Conservation (phyloP, 352 stramenopile species). For the Phytopythium helicoides region DNA sequence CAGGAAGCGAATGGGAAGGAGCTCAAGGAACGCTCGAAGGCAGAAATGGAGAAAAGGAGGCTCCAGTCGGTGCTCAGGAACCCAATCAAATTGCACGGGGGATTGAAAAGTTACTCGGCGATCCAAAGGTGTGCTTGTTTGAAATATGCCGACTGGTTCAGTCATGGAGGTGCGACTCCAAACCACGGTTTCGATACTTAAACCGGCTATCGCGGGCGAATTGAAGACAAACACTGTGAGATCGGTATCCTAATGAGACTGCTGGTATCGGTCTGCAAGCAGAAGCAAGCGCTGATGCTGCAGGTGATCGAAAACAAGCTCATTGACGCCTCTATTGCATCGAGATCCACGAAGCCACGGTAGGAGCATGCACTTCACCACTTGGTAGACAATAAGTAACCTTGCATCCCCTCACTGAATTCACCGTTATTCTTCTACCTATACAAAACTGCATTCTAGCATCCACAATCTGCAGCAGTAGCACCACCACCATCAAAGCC, state of each 20-base stretch:
- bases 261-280: background rate
- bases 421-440: too few relatives aligned
- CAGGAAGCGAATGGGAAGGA: background rate
- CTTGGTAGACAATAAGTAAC: too few relatives aligned
- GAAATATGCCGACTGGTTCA: too few relatives aligned
- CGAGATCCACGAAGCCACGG: too few relatives aligned
- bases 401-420: too few relatives aligned
- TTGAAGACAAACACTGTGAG: background rate
- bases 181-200: too few relatives aligned
- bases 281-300: constrained; percentile 1
- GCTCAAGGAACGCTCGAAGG: background rate
- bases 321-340: constrained; percentile 1
- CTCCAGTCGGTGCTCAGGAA: constrained; percentile 1
- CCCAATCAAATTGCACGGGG: background rate
- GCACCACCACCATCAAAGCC: too few relatives aligned
- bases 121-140: background rate
- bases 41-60: background rate
- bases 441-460: too few relatives aligned
- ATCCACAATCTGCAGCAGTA: too few relatives aligned
- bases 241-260: constrained; percentile 1
- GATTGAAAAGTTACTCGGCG: background rate
- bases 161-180: too few relatives aligned
- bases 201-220: too few relatives aligned
- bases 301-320: constrained; percentile 3
- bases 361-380: too few relatives aligned